Conservation (phyloP, 768 basidiomycete species). For the Pholiota conissans region DNA sequence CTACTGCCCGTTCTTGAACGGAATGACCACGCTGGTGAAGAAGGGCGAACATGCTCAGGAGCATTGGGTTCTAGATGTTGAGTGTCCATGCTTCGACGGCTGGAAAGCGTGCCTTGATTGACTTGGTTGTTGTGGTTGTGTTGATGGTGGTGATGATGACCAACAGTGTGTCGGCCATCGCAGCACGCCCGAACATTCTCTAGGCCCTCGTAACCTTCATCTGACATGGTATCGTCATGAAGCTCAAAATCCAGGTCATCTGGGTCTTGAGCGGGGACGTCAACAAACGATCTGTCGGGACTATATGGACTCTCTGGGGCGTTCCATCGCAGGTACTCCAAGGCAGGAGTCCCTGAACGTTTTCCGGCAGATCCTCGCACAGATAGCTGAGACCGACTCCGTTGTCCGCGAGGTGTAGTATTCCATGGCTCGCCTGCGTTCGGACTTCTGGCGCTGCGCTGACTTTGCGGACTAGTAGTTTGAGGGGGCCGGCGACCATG, state of each 20-base stretch:
- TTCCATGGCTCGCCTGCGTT: constrained; percentile 67
- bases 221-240: constrained; percentile 69
- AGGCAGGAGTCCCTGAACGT: constrained; percentile 87
- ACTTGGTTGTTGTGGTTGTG: constrained; percentile 10
- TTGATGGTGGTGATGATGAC: constrained; percentile 66
- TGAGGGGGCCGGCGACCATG: constrained; percentile 50
- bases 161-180: constrained; percentile 85
- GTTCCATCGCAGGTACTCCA: constrained; percentile 85
- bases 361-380: constrained; percentile 75
- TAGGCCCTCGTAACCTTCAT: constrained; percentile 85
- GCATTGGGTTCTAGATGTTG: constrained; percentile 50
- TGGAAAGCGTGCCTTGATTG: constrained; percentile 30
- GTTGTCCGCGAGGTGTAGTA: constrained; percentile 74
- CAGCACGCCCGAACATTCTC: constrained; percentile 96
- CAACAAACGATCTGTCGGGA: constrained; percentile 68
- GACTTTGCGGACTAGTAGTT: constrained; percentile 67
- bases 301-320: constrained; percentile 77
- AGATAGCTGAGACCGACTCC: constrained; percentile 80
- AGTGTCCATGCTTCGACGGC: constrained; percentile 43
- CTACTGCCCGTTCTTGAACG: constrained; percentile 78
- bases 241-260: constrained; percentile 83
- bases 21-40: constrained; percentile 84
- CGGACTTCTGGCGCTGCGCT: constrained; percentile 64
- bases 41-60: constrained; percentile 55
- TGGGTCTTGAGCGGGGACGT: constrained; percentile 47